Base-by-base conservation (phyloP, 495 filamentous ascomycete genomes). In the Aspergillus wentii region DNA sequence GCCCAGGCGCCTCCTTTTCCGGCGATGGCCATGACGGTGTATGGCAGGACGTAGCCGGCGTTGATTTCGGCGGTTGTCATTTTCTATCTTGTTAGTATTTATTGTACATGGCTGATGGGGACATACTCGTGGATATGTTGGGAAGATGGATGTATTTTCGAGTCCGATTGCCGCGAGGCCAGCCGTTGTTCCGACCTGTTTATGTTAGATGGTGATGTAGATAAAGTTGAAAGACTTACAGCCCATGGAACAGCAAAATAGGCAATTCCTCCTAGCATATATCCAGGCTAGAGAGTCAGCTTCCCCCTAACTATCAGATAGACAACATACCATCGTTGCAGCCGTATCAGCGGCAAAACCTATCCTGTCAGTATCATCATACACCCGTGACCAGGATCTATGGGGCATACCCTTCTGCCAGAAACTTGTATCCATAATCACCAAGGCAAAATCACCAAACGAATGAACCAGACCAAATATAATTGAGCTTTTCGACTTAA, bases 341-440 rank as follows among this genome's bases (percentile, higher is more conserved):
- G n/a, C n/a, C n/a, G n/a, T n/a, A n/a, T n/a, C n/a, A n/a, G n/a
- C n/a, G n/a, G n/a, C n/a, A n/a, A n/a, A n/a, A n/a, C n/a, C n/a
- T n/a, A n/a, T n/a, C n/a, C n/a, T n/a, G n/a, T n/a, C n/a, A n/a
- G n/a, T n/a, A n/a, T n/a, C n/a, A n/a, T n/a, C n/a, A n/a, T n/a
- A n/a, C n/a, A 1, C 69, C 64, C 0, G 64, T 66, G 14, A 59
- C 52, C 3, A 51, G 58, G 16, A 69, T 61, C 32, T 69, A 62
- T 7, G 57, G 63, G 6, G 66, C 65, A 32, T 71, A 73, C 61
- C 68, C 51, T 71, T 72, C 44, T 73, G 71, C 69, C 71, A 75
- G 46, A 74, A 74, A 4, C 69, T 66, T 11, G 69, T 74, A 22
- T 74, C 69, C 69, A 75, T 72, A 20, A 73, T 61, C 1, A 75